Percentiles rank a stretch among this genome's conserved stretches.
phyloP scores from a whole-genome alignment of 1,139 yeast species.

The Diutina pseudorugosa region DNA sequence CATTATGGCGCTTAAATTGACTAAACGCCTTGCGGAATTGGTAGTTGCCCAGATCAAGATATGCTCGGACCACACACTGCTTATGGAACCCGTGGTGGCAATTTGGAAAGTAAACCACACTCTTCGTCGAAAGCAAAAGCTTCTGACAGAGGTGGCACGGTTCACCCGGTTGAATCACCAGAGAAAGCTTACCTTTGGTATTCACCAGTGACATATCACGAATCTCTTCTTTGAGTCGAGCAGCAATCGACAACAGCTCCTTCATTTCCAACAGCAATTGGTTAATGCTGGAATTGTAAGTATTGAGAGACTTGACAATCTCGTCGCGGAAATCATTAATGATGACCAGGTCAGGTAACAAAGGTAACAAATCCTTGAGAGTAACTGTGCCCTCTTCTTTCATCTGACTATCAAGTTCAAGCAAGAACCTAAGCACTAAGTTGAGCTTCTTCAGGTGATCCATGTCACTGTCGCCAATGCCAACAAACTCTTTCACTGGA shows the following conservation, averaged over 20 bases:
- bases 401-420: not conserved
- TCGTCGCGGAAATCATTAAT: constrained; percentile 80
- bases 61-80: constrained; percentile 61
- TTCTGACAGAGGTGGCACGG: constrained; percentile 63
- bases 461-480: not conserved
- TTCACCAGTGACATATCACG: constrained; percentile 32
- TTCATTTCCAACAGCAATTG: constrained; percentile 67
- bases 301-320: constrained; percentile 64
- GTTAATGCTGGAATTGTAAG: constrained; percentile 52
- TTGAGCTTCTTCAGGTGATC: not conserved
- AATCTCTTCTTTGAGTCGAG: constrained; percentile 50
- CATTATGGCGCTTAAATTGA: constrained; percentile 11
- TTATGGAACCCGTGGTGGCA: constrained; percentile 87
- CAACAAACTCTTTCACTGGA: constrained; percentile 10
- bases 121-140: constrained; percentile 54
- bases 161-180: constrained; percentile 70
- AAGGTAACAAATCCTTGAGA: constrained; percentile 72
- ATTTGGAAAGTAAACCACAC: constrained; percentile 65
- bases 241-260: constrained; percentile 54
- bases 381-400: constrained; percentile 20
- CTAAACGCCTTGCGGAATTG: constrained; percentile 43
- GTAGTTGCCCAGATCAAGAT: constrained; percentile 50
- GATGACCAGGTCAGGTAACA: constrained; percentile 73
- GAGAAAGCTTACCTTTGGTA: constrained; percentile 21
- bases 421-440: not conserved